Evolutionary conservation across 1,139 yeast species (phyloP).

Genomic region (Suzukiozyma palmioleophila): DNA sequence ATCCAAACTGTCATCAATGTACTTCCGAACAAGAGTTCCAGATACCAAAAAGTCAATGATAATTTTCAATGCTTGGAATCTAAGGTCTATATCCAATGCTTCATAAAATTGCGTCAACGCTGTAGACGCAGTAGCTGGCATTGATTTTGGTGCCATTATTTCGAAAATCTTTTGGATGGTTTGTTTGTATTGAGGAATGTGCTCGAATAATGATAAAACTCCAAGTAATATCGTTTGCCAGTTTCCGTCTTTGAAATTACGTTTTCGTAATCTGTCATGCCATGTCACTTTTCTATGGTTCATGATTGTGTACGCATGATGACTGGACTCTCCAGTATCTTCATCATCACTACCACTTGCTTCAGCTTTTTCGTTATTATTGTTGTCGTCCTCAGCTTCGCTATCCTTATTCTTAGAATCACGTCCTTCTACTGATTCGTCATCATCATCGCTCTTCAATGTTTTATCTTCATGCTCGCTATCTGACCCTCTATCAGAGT

Average conservation of each 20-base stretch:
- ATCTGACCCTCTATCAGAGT: constrained; percentile 22
- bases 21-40: constrained; percentile 55
- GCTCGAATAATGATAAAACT: constrained; percentile 56
- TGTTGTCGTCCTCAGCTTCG: constrained; percentile 17
- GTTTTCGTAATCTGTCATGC: constrained; percentile 70
- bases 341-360: constrained; percentile 13
- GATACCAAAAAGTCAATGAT: constrained; percentile 55
- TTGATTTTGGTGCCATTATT: constrained; percentile 53
- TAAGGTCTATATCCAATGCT: constrained; percentile 42
- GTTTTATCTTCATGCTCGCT: constrained; percentile 17
- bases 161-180: constrained; percentile 45
- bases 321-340: constrained; percentile 21
- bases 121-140: constrained; percentile 45
- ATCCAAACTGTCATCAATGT: constrained; percentile 68
- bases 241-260: constrained; percentile 77
- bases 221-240: constrained; percentile 83
- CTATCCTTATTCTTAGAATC: constrained; percentile 9
- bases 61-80: constrained; percentile 51
- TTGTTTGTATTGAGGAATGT: constrained; percentile 50
- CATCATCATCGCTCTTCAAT: constrained; percentile 23
- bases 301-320: constrained; percentile 54
- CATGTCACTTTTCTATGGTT: constrained; percentile 63
- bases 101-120: constrained; percentile 50
- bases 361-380: constrained; percentile 13
- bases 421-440: constrained; percentile 12